A percentile compares a stretch with the other conserved stretches of the same genome.
phyloP scores from a whole-genome alignment of 2,329 filamentous ascomycete genomes.

The Exophiala viscosa region DNA sequence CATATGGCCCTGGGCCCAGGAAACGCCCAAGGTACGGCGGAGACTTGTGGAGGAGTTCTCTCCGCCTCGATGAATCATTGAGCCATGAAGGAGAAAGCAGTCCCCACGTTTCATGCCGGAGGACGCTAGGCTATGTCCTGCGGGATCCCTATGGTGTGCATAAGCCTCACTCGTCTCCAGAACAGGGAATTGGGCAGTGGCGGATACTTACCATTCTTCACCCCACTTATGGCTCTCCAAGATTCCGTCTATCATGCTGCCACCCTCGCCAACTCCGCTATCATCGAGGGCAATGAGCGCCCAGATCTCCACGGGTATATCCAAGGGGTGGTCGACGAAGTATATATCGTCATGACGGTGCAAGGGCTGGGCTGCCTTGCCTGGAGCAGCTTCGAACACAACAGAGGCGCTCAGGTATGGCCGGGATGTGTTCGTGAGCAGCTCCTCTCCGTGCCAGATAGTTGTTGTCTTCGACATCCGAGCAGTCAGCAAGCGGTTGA shows the following conservation, averaged over 20 bases:
- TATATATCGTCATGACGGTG: slow-evolving; percentile 1
- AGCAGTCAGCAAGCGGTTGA: neutral
- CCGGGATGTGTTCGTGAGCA: neutral
- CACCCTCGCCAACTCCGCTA: neutral
- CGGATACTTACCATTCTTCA: neutral
- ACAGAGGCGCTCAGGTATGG: neutral
- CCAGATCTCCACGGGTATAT: neutral
- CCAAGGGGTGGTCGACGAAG: neutral
- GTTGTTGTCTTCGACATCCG: neutral
- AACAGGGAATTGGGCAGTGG: neutral
- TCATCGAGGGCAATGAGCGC: neutral
- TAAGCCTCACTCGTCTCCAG: too few species aligned
- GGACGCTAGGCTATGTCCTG: neutral
- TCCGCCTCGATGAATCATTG: neutral
- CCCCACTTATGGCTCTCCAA: neutral
- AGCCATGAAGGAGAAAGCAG: neutral
- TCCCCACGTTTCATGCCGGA: neutral
- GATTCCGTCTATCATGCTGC: neutral
- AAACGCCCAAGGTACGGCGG: neutral
- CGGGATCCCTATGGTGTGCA: neutral
- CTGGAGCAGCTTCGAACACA: neutral
- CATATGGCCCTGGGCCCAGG: neutral
- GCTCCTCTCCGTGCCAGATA: neutral
- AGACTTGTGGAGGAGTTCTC: neutral
- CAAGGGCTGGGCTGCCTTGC: neutral